Conservation (phyloP, 108 stramenopile genomes). For the Nannochloropsis salina region DNA sequence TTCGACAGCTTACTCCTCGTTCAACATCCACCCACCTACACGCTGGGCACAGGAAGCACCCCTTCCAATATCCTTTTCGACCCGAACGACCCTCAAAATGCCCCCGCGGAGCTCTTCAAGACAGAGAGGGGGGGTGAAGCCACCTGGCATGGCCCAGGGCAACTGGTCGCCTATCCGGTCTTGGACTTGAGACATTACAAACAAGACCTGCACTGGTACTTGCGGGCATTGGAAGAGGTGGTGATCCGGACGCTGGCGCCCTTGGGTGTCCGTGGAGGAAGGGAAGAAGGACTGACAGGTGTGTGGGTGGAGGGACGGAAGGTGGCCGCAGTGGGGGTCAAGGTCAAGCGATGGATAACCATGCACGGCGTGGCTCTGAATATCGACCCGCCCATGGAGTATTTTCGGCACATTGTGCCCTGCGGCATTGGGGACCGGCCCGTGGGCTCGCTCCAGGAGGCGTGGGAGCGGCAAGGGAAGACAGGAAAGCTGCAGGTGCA, state of each 20-base stretch:
- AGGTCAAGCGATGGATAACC: constrained; percentile 82
- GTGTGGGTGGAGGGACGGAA: constrained; percentile 82
- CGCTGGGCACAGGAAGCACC: constrained; percentile 81
- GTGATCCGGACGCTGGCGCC: constrained; percentile 57
- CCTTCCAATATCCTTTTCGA: constrained; percentile 45
- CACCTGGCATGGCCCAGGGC: constrained; percentile 96
- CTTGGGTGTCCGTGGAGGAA: constrained; percentile 32
- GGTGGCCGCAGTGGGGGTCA: constrained; percentile 82
- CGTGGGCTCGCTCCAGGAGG: constrained; percentile 51
- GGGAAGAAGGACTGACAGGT: constrained; percentile 63
- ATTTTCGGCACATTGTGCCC: constrained; percentile 70
- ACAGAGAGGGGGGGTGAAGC: constrained; percentile 94
- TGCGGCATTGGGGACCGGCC: constrained; percentile 62
- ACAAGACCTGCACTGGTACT: constrained; percentile 95
- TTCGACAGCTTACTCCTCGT: constrained; percentile 66
- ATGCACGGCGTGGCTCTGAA: constrained; percentile 96
- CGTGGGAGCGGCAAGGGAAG: constrained; percentile 18
- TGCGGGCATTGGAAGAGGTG: constrained; percentile 81
- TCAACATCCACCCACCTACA: constrained; percentile 93
- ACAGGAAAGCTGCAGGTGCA: not conserved
- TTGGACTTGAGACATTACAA: constrained; percentile 76
- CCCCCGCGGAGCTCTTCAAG: constrained; percentile 53
- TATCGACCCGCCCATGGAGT: constrained; percentile 65
- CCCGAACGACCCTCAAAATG: constrained; percentile 8
- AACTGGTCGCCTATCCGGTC: constrained; percentile 86